Base-by-base conservation (phyloP, 2,329 filamentous ascomycete species). In the Pseudogymnoascus sp. region DNA sequence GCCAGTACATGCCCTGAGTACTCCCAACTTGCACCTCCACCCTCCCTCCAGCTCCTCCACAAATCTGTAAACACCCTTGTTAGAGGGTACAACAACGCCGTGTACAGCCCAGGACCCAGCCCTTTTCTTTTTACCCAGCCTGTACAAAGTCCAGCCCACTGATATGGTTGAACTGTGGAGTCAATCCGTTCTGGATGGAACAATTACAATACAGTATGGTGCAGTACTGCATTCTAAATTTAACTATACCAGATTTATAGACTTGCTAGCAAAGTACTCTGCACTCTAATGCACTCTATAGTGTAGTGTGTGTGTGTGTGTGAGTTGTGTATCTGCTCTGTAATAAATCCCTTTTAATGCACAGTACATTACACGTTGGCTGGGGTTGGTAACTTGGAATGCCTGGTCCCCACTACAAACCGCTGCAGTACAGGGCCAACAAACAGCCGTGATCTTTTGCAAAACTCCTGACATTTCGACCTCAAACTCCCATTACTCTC, bases 391-490 rank as follows among this genome's bases (percentile, higher is more conserved):
- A 51, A 51, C 44, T 51, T 51, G 44, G 44, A 51, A 51, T 51
- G n/a, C 25, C 25, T 31, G 13, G 44, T 51, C 44, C 27, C 44
- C 44, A 51, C 44, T 27, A 27, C 42, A 15, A 51, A 44, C 21
- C 21, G 15, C 13, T 10, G 31, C 8, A 13, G 31, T 15, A 51
- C 8, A 13, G 31, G 44, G 27, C 44, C 44, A 51, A 51, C 44
- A 51, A 51, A 29, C 42, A 31, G 44, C 44, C 25, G 17, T 25
- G 39, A 51, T n/a, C 13, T 15, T 27, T 15, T 15, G 44, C 44
- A 51, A 51, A 48, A 48, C 42, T 48, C 25, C 42, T 48, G 42
- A 48, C 42, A 48, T 48, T 48, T n/a, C 63, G 55, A 61, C 59
- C 29, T 60, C 39, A 62, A 62, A 58, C 31, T 44, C 44, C 31